Evolutionary conservation across 1,139 yeast species (phyloP).

Genomic region (Kodamaea alishanica): DNA sequence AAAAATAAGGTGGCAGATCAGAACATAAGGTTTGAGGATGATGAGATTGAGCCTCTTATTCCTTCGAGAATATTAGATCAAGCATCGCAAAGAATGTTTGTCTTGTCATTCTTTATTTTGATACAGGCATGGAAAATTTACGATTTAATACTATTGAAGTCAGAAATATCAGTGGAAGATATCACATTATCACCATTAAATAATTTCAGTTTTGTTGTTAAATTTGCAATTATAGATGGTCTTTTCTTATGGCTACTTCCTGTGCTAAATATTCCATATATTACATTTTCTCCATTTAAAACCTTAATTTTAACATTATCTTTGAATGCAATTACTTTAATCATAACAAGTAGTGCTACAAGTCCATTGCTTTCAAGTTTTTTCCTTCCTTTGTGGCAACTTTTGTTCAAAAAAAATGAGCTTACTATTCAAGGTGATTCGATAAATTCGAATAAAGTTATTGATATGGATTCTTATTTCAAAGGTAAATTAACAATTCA

Average conservation of each 20-base stretch:
- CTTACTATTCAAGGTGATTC: constrained; percentile 64
- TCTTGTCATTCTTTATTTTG: constrained; percentile 61
- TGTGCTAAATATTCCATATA: constrained; percentile 67
- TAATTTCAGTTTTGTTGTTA: constrained; percentile 58
- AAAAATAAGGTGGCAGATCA: no score
- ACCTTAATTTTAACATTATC: constrained; percentile 42
- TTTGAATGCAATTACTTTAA: constrained; percentile 36
- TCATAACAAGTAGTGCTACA: constrained; percentile 40
- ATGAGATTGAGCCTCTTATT: constrained; percentile 25
- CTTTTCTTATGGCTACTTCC: constrained; percentile 68
- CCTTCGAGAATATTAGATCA: constrained; percentile 61
- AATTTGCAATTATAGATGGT: constrained; percentile 73
- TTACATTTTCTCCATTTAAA: constrained; percentile 55
- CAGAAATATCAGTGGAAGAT: constrained; percentile 23
- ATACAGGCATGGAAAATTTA: constrained; percentile 81
- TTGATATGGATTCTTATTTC: constrained; percentile 70
- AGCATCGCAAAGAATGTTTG: constrained; percentile 75
- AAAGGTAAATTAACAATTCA: constrained; percentile 84
- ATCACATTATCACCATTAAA: constrained; percentile 29
- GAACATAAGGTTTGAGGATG: constrained; percentile 4
- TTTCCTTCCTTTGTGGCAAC: constrained; percentile 44
- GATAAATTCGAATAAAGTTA: constrained; percentile 37
- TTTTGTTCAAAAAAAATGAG: constrained; percentile 51
- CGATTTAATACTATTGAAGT: constrained; percentile 52
- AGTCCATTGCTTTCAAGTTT: constrained; percentile 34